Evolutionary conservation across 305 asterid species (phyloP), one percentile per base, ranked within the genome.

Genomic region (Rubia tinctorum): DNA sequence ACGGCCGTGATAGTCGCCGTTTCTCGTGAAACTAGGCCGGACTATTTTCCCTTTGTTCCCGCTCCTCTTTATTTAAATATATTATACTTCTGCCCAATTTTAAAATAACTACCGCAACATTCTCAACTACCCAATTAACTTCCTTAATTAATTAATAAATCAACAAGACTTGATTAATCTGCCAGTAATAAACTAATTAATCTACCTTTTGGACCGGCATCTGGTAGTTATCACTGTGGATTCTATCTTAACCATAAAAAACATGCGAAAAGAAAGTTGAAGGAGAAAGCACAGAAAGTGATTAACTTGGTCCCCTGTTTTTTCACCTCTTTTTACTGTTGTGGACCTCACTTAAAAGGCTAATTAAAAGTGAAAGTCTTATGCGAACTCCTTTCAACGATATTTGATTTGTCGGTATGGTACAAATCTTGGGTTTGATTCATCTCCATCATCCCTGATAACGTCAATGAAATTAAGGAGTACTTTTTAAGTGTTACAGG

Each of bases 1-100:
- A 61, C 71, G 14, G 61, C 80, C 82, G 82, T 79, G 82, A 79
- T 75, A 72, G 79, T 71, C 76, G 82, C 75, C 77, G 71, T 25
- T 66, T 66, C 80, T 71, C 77, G 60, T 75, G 80, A 71, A 42
- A 71, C 76, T 69, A 74, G 68, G 75, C 74, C 74, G 78, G 78
- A 75, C 37, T 43, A 44, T 75, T 60, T 75, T 75, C 70, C 40
- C n/a, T 40, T 27, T 56, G 61, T 51, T 22, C 40, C 63, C 64
- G 15, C 64, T 23, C 14, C 27, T n/a, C n/a, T 68, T 75, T 43
- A 34, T 0, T 47, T 30, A 22, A 34, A 14, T 13, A 4, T 13
- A 8, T 45, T 68, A 30, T 30, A 30, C 34, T 55, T 61, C 34
- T 63, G 11, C 69, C 30, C 69, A n/a, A n/a, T 66, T 39, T 39